Percentiles rank a stretch among this genome's conserved stretches.
Evolutionary conservation across 2,329 filamentous ascomycete genomes (phyloP).

Genomic region (Hymenoscyphus occultus): DNA sequence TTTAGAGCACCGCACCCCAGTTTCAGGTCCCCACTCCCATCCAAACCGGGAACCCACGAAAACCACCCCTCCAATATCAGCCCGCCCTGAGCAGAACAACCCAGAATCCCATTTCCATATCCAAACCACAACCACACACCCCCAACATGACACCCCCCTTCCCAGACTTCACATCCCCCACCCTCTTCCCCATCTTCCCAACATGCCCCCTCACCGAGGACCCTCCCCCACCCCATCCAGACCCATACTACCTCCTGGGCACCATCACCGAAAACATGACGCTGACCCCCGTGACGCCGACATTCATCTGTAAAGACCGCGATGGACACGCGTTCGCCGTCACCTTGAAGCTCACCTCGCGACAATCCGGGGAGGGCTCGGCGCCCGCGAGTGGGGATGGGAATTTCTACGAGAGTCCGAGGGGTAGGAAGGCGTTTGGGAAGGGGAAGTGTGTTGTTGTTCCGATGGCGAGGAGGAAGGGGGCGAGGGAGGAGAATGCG

Average conservation of each 20-base stretch:
- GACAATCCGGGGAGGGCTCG: conserved; percentile 9
- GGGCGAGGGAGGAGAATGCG: conserved; percentile 21
- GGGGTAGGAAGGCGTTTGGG: conserved; percentile 21
- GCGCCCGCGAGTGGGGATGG: neutral
- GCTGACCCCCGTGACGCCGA: conserved; percentile 27
- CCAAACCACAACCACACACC: neutral
- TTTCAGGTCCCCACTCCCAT: too few species aligned
- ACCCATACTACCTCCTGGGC: conserved; percentile 25
- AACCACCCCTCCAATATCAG: too few species aligned
- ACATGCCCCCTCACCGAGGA: conserved; percentile 18
- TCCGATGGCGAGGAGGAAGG: conserved; percentile 21
- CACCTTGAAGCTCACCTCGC: conserved; percentile 20
- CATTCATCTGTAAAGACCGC: conserved; percentile 31
- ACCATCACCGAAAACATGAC: conserved; percentile 34
- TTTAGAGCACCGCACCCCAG: too few species aligned
- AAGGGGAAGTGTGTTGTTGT: conserved; percentile 28
- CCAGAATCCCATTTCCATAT: too few species aligned
- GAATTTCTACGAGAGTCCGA: conserved; percentile 3
- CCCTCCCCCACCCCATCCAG: conserved; percentile 4
- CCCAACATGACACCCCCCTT: conserved; percentile 18
- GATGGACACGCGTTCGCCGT: conserved; percentile 25
- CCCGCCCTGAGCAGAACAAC: too few species aligned
- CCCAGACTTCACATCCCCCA: conserved; percentile 23
- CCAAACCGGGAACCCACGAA: too few species aligned
- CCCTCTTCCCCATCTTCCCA: conserved; percentile 27